These are phyloP conservation scores for Actinomortierella wolfii DNA, from an alignment of 371 early-diverging fungal genomes.

Conservation along the genomic window DNA sequence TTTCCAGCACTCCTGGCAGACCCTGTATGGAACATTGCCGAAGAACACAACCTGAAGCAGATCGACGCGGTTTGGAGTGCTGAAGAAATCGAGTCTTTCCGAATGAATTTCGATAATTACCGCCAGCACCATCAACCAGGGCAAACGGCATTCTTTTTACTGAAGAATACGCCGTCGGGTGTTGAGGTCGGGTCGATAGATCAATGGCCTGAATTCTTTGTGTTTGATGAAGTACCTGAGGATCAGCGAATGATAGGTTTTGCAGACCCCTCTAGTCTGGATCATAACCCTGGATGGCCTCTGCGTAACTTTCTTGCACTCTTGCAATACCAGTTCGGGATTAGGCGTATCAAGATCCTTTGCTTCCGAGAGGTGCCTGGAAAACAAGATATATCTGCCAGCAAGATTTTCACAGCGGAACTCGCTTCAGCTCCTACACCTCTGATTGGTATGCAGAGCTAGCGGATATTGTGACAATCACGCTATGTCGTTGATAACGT, in stretches of 20 bases:
- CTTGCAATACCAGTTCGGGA: conserved; percentile 54
- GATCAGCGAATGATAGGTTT: conserved; percentile 67
- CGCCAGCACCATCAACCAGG: conserved; percentile 13
- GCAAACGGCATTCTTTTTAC: conserved; percentile 48
- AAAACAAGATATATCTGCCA: conserved; percentile 34
- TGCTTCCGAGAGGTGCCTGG: conserved; percentile 73
- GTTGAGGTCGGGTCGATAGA: conserved; percentile 47
- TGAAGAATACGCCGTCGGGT: conserved; percentile 20
- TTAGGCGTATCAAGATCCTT: conserved; percentile 59
- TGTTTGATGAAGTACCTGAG: conserved; percentile 23
- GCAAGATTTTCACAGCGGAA: conserved; percentile 28
- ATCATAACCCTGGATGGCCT: conserved; percentile 85
- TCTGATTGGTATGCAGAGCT: conserved; percentile 22
- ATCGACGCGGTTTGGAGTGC: conserved; percentile 28
- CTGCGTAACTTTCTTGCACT: conserved; percentile 82
- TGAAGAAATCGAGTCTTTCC: conserved; percentile 18
- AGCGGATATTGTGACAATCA: too few relatives aligned
- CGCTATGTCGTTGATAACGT: too few relatives aligned
- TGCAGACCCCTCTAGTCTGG: conserved; percentile 79
- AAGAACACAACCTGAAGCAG: conserved; percentile 16
- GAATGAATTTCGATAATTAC: conserved; percentile 19
- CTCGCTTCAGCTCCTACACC: conserved; percentile 13
- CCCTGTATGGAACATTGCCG: conserved; percentile 32
- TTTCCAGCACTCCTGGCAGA: conserved; percentile 80
- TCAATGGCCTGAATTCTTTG: conserved; percentile 56